Evolutionary conservation across 495 filamentous ascomycete species (phyloP), one percentile per base, ranked within the genome.

Genomic region (Parathielavia hyrcaniae): DNA sequence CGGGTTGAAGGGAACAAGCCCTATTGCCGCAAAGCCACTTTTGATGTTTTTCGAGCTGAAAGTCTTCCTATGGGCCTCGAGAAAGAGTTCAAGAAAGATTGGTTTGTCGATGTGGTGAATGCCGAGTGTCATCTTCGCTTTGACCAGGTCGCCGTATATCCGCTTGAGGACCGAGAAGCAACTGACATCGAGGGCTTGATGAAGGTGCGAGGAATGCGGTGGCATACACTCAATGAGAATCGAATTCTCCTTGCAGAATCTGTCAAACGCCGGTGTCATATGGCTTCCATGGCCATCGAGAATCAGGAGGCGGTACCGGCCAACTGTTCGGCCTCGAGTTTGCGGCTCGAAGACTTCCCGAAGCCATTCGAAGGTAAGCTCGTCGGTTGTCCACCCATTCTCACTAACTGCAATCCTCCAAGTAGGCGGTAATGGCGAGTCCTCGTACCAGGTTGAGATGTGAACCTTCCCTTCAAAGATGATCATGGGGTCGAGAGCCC

Each of bases 311-410:
- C 44, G 44, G 13, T 47, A 47, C 22, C 41, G 44, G 22, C 44
- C 22, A 47, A 47, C 22, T 23, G 44, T 47, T 26, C 44, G 44
- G 44, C 22, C 23, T 47, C 44, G 44, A 11, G 44, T 47, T 26
- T 47, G 44, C 13, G 22, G 44, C 44, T 47, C 19, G 13, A 47
- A 47, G 19, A 47, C 44, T 26, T 12, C 4, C 23, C 9, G 19
- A 47, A 47, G 44, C 44, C 22, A 47, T 2, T 47, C 44, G 44
- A 47, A 47, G 13, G 19, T 47, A 26, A 47, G 44, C 44, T 47
- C 44, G 9, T 47, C 19, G 19, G 19, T 47, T 12, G 44, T 47
- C 44, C 19, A 47, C 19, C 44, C 19, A 14, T 26, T 47, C 19
- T 47, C 44, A 14, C 44, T 47, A 12, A 47, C 44, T 47, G 8